A percentile compares a stretch with the other conserved stretches of the same genome.
Conservation (phyloP, 2,329 filamentous ascomycete genomes). For the Colletotrichum spaethianum region DNA sequence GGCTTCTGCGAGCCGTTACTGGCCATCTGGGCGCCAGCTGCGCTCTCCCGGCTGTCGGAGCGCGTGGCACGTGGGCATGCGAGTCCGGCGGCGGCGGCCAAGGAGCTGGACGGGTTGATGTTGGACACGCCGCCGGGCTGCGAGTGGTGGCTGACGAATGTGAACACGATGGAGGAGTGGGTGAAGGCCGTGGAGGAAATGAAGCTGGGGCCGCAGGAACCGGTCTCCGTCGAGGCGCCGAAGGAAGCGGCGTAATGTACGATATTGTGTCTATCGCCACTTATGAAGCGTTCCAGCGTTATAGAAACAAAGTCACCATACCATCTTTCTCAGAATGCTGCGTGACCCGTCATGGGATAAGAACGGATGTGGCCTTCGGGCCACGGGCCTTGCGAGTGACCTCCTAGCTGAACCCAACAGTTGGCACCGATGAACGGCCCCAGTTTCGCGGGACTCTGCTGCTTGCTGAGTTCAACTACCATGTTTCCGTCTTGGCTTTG, state of each 20-base stretch:
- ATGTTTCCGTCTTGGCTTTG: background rate
- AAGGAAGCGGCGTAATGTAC: background rate
- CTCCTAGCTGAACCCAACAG: slow-evolving; percentile 8
- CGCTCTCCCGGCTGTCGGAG: slow-evolving; percentile 45
- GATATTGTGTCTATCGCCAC: background rate
- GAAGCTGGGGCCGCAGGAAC: slow-evolving; percentile 26
- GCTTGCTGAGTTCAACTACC: background rate
- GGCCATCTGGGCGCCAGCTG: slow-evolving; percentile 52
- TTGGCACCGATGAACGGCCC: slow-evolving; percentile 3
- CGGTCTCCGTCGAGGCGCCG: background rate
- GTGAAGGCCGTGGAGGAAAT: slow-evolving; percentile 20
- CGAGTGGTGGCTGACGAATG: slow-evolving; percentile 34
- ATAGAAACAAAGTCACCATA: background rate
- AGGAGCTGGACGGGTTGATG: slow-evolving; percentile 24
- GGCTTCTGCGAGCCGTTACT: slow-evolving; percentile 53
- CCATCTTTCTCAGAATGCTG: background rate
- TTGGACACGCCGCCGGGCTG: slow-evolving; percentile 14
- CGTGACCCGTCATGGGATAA: background rate
- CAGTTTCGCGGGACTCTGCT: slow-evolving; percentile 16
- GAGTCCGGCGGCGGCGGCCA: slow-evolving; percentile 24
- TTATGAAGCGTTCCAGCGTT: background rate
- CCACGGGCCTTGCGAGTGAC: background rate
- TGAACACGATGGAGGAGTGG: slow-evolving; percentile 35
- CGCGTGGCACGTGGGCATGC: slow-evolving; percentile 36
- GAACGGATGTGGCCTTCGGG: background rate